Percentiles rank a stretch among this genome's conserved stretches.
Evolutionary conservation across 805 yeast genomes (phyloP).

Genomic region (Candida ulmi): DNA sequence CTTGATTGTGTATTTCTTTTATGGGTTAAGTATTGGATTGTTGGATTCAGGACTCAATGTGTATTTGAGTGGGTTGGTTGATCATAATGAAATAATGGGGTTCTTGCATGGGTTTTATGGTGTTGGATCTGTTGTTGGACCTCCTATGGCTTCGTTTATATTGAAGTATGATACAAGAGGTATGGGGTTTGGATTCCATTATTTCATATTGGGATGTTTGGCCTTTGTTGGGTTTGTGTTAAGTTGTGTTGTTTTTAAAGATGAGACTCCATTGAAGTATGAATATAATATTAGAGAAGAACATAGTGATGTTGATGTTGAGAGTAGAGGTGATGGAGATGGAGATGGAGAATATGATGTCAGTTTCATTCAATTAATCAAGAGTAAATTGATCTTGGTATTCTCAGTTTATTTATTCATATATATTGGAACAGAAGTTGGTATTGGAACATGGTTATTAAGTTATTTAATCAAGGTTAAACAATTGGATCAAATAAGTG

Average conservation of each 20-base stretch:
- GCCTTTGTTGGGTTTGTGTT: conserved; percentile 23
- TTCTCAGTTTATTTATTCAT: conserved; percentile 50
- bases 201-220: conserved; percentile 35
- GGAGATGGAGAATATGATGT: neutral
- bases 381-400: conserved; percentile 35
- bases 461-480: conserved; percentile 55
- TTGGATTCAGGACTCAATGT: conserved; percentile 51
- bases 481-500: conserved; percentile 36
- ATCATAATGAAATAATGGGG: conserved; percentile 56
- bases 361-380: conserved; percentile 14
- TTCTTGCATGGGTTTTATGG: conserved; percentile 67
- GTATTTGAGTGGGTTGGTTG: conserved; percentile 40
- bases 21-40: conserved; percentile 54
- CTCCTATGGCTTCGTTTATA: conserved; percentile 51
- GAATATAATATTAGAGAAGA: conserved; percentile 5
- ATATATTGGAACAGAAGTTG: conserved; percentile 66
- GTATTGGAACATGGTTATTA: conserved; percentile 67
- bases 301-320: no score
- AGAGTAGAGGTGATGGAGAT: neutral
- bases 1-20: conserved; percentile 31
- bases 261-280: conserved; percentile 35
- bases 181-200: conserved; percentile 20
- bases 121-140: conserved; percentile 64
- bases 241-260: conserved; percentile 39
- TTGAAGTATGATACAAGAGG: conserved; percentile 12